A percentile compares a stretch with the other conserved stretches of the same genome.
phyloP scores from a whole-genome alignment of 2,329 filamentous ascomycete species.

The Orbilia oligospora region DNA sequence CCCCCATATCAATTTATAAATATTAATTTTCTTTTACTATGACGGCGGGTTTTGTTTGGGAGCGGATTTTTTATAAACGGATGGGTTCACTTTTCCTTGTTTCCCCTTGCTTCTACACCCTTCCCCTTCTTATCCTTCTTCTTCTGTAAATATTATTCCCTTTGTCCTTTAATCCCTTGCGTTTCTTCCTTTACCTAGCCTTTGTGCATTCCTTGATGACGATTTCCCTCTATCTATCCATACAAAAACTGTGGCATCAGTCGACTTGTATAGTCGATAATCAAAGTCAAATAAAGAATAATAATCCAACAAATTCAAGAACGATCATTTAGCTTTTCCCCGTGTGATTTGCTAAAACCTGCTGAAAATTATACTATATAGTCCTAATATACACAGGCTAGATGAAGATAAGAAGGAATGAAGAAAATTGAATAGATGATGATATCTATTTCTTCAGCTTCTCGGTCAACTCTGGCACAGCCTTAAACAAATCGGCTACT shows the following conservation, averaged over 20 bases:
- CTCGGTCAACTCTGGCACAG: slow-evolving; percentile 91
- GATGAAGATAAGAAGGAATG: slow-evolving; percentile 8
- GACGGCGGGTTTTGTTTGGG: slow-evolving; percentile 42
- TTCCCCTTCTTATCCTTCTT: slow-evolving; percentile 5
- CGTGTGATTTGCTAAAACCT: not conserved
- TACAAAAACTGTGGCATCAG: slow-evolving; percentile 25
- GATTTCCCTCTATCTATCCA: slow-evolving; percentile 38
- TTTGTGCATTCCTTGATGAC: slow-evolving; percentile 44
- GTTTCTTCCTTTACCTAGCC: slow-evolving; percentile 8
- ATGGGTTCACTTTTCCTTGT: slow-evolving; percentile 26
- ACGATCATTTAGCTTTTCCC: not conserved
- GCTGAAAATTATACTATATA: slow-evolving; percentile 30
- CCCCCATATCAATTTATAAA: slow-evolving; percentile 32
- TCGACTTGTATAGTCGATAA: slow-evolving; percentile 30
- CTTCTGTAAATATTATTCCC: slow-evolving; percentile 50
- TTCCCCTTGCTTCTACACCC: not conserved
- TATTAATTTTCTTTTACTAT: slow-evolving; percentile 28
- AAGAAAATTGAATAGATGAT: slow-evolving; percentile 20
- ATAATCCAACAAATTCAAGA: slow-evolving; percentile 35
- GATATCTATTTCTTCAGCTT: slow-evolving; percentile 78
- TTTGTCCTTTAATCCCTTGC: slow-evolving; percentile 21
- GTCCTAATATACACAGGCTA: slow-evolving; percentile 51
- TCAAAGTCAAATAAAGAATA: slow-evolving; percentile 50
- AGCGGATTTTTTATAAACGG: slow-evolving; percentile 31
- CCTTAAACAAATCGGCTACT: slow-evolving; percentile 86